Base-by-base conservation (phyloP, 2,329 filamentous ascomycete genomes). In the Botrytis deweyae region DNA sequence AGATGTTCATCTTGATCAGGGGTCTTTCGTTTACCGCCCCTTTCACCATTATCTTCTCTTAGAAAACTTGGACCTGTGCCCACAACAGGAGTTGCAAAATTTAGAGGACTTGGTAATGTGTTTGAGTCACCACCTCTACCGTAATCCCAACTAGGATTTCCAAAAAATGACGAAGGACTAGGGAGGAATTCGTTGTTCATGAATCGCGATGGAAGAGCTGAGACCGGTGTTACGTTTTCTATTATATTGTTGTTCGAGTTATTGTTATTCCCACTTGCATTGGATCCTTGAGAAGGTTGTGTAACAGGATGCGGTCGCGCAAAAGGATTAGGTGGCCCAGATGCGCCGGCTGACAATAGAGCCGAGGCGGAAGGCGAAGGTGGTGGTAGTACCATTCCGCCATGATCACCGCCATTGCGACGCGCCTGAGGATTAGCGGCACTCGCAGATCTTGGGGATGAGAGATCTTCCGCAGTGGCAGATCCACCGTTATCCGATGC, bases 251-350 rank as follows among this genome's bases (percentile, higher is more conserved):
- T 82, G 82, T 74, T 84, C 74, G 80, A 84, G 25, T 82, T 83
- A 81, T 59, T 84, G 38, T 72, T 84, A 74, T 80, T 85, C 18
- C 82, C 83, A 81, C 61, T 83, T 29, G 72, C 65, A 71, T 79
- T 79, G 44, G 77, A 76, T 40, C 75, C 78, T 9, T 74, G 83
- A 79, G 77, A 80, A 78, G 80, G 83, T 61, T 85, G 83, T 78
- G 87, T 89, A 73, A 89, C 87, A 42, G 94, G 93, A 7, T 91
- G 94, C 40, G 95, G 96, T 61, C 95, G 88, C 12, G 96, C 96
- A 82, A 98, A 99, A 0, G 96, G 96, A 81, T 99, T 99, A 3
- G 94, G 94, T 22, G 96, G 96, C 0, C 96, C 96, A 55, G 91
- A 92, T 14, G 96, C 95, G 59, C 96, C 96, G 0, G 96, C 96